Conservation (phyloP, 805 yeast species). For the Kazachstania taianensis region DNA sequence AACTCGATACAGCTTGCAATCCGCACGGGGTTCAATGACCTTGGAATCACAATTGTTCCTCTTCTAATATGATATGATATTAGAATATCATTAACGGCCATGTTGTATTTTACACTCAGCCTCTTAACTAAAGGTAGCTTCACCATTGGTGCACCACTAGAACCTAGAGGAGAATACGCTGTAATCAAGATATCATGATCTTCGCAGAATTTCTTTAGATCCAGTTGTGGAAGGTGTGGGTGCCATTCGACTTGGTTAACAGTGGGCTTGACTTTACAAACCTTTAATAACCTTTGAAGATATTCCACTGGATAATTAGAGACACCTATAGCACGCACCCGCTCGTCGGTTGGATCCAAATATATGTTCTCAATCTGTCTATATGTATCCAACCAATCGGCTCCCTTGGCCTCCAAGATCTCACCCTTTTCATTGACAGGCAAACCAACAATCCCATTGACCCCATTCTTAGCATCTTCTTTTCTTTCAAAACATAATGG, state of each 20-base stretch:
- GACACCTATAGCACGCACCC: constrained; percentile 47
- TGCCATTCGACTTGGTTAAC: constrained; percentile 61
- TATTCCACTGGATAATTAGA: constrained; percentile 40
- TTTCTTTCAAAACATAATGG: constrained; percentile 40
- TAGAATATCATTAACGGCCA: constrained; percentile 45
- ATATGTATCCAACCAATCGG: constrained; percentile 42
- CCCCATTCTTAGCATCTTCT: constrained; percentile 16
- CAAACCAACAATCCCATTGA: constrained; percentile 10
- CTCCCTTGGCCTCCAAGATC: constrained; percentile 29
- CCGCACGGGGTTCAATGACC: constrained; percentile 61
- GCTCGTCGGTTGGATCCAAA: constrained; percentile 30
- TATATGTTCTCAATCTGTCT: constrained; percentile 35
- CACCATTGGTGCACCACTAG: constrained; percentile 54
- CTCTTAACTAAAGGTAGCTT: constrained; percentile 39
- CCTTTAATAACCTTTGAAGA: constrained; percentile 33
- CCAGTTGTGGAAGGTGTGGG: constrained; percentile 58
- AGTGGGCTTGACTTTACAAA: constrained; percentile 41
- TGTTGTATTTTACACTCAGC: constrained; percentile 48
- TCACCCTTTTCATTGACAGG: constrained; percentile 31
- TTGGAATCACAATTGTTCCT: constrained; percentile 55
- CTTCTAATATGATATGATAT: constrained; percentile 54
- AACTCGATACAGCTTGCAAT: constrained; percentile 35
- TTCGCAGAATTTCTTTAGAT: constrained; percentile 43
- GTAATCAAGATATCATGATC: constrained; percentile 41
- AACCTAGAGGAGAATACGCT: constrained; percentile 58